Conservation (phyloP, 169 alveolate species). For the Plasmodium gonderi region DNA sequence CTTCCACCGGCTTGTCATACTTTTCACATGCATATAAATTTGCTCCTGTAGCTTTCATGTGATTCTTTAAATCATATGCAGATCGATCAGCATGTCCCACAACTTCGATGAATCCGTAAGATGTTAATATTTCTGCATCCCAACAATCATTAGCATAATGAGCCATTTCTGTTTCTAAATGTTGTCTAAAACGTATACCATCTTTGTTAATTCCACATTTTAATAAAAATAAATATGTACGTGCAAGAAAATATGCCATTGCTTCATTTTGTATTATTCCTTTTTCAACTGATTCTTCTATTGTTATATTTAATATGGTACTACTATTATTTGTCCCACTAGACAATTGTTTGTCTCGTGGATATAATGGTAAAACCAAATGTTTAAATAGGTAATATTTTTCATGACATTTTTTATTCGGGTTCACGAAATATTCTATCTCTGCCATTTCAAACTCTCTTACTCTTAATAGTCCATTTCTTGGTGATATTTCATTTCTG, state of each 20-base stretch:
- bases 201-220: slow-evolving; percentile 92
- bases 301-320: slow-evolving; percentile 79
- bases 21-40: slow-evolving; percentile 93
- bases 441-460: slow-evolving; percentile 99
- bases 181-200: slow-evolving; percentile 97
- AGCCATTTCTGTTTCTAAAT: slow-evolving; percentile 97
- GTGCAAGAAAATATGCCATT: slow-evolving; percentile 96
- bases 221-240: slow-evolving; percentile 93
- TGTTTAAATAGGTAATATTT: slow-evolving; percentile 90
- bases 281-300: slow-evolving; percentile 93
- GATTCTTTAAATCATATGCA: slow-evolving; percentile 95
- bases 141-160: slow-evolving; percentile 99
- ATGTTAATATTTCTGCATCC: slow-evolving; percentile 98
- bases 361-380: slow-evolving; percentile 90
- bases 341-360: slow-evolving; percentile 87
- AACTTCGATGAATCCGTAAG: slow-evolving; percentile 98
- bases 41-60: slow-evolving; percentile 90
- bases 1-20: slow-evolving; percentile 90
- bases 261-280: slow-evolving; percentile 94
- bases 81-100: slow-evolving; percentile 99
- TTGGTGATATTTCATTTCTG: slow-evolving; percentile 98
- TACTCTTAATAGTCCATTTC: slow-evolving; percentile 95
- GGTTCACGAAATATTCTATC: slow-evolving; percentile 97
- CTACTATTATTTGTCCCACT: slow-evolving; percentile 62
- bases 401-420: slow-evolving; percentile 92